phyloP scores from a whole-genome alignment of 805 yeast species.

The Candida mattraensis region DNA sequence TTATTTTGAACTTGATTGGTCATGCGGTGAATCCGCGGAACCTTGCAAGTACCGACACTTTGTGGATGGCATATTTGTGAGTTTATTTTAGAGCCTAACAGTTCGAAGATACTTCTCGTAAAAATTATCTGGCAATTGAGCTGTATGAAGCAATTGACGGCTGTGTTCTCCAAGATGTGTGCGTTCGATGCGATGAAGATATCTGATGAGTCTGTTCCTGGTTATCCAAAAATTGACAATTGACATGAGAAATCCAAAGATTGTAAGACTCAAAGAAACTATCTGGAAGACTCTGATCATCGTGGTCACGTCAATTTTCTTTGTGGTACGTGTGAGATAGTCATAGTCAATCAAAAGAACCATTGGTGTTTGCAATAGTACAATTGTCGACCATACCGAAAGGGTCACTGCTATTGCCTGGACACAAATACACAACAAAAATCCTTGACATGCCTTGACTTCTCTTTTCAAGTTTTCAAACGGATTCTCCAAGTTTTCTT shows the following conservation, averaged over 20 bases:
- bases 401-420: slow-evolving; percentile 22
- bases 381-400: slow-evolving; percentile 24
- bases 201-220: slow-evolving; percentile 25
- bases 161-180: slow-evolving; percentile 1
- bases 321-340: slow-evolving; percentile 10
- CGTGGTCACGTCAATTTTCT: slow-evolving; percentile 21
- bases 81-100: slow-evolving; percentile 7
- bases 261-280: slow-evolving; percentile 22
- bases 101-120: slow-evolving; percentile 23
- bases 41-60: slow-evolving; percentile 84
- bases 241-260: slow-evolving; percentile 22
- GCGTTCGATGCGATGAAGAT: slow-evolving; percentile 27
- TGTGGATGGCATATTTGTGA: slow-evolving; percentile 93
- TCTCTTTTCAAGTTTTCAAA: slow-evolving; percentile 26
- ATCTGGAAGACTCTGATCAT: slow-evolving; percentile 25
- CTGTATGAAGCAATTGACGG: not conserved
- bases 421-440: slow-evolving; percentile 18
- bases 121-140: slow-evolving; percentile 19
- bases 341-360: slow-evolving; percentile 16
- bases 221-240: slow-evolving; percentile 25
- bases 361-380: slow-evolving; percentile 13
- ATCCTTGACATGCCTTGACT: slow-evolving; percentile 22
- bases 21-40: slow-evolving; percentile 95
- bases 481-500: slow-evolving; percentile 27
- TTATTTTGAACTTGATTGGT: slow-evolving; percentile 83